Conservation (phyloP, 208 protist species). For the Tritrichomonas foetus region DNA sequence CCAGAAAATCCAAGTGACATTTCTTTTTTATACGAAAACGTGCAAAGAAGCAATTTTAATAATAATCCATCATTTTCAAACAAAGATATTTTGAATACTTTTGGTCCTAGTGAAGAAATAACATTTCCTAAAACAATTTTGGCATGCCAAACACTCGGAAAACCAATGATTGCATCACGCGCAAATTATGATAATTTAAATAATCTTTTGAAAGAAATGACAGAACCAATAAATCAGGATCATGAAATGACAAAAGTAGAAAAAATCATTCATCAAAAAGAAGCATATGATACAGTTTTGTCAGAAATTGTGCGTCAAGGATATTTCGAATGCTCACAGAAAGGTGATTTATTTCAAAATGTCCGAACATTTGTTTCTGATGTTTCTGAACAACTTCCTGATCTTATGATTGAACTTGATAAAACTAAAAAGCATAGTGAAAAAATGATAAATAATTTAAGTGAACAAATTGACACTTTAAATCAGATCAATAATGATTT, state of each 20-base stretch:
- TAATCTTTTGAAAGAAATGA: not conserved
- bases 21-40: too few relatives aligned
- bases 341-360: not conserved
- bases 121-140: not conserved
- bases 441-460: not conserved
- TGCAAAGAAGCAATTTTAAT: too few relatives aligned
- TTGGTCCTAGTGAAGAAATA: too few relatives aligned
- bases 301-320: not conserved
- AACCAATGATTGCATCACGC: not conserved
- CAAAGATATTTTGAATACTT: too few relatives aligned
- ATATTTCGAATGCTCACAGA: not conserved
- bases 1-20: too few relatives aligned
- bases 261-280: not conserved
- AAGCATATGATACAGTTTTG: constrained; percentile 18
- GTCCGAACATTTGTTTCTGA: not conserved
- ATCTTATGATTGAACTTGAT: not conserved
- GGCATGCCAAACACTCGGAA: not conserved
- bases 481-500: too few relatives aligned
- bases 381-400: not conserved
- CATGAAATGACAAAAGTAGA: not conserved
- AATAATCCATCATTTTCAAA: too few relatives aligned
- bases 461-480: too few relatives aligned
- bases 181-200: constrained; percentile 16
- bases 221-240: not conserved
- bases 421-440: not conserved